Percentiles rank a stretch among this genome's conserved stretches.
phyloP scores from a whole-genome alignment of 441 rosid genomes.

The Syzygium malaccense region DNA sequence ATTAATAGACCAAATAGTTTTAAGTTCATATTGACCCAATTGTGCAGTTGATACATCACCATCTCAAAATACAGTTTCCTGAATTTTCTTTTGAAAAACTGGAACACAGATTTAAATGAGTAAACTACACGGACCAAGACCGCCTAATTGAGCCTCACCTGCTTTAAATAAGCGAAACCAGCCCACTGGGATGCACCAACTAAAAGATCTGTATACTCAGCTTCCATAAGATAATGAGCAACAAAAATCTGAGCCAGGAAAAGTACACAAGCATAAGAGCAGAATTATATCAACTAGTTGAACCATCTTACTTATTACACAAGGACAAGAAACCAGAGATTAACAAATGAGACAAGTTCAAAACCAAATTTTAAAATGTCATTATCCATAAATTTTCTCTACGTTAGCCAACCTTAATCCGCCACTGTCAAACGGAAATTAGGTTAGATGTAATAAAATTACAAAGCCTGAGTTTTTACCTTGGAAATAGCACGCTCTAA shows the following conservation, averaged over 20 bases:
- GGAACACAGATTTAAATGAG: not conserved
- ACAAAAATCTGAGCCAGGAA: conserved; percentile 39
- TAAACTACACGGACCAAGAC: not conserved
- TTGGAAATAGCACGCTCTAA: conserved; percentile 75
- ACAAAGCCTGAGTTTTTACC: conserved; percentile 25
- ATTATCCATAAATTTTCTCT: not conserved
- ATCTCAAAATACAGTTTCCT: not conserved
- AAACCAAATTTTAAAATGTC: not conserved
- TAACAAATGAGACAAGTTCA: not conserved
- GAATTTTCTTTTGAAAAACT: not conserved
- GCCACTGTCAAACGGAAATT: not conserved
- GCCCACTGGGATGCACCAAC: conserved; percentile 82
- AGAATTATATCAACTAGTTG: not conserved
- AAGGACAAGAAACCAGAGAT: not conserved
- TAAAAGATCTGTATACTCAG: conserved; percentile 47
- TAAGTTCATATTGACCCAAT: not conserved
- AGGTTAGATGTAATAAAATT: not conserved
- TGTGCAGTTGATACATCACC: not conserved
- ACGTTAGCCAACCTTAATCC: not conserved
- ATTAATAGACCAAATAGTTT: not conserved
- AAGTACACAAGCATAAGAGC: not conserved
- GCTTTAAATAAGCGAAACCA: conserved; percentile 52
- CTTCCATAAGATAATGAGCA: conserved; percentile 29
- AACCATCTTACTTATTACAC: not conserved
- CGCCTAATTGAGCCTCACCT: conserved; percentile 32